Percentiles rank a stretch among this genome's conserved stretches.
These are phyloP conservation scores for Coriolopsis trogii DNA, from an alignment of 1,284 basidiomycete species.

Conservation along the genomic window DNA sequence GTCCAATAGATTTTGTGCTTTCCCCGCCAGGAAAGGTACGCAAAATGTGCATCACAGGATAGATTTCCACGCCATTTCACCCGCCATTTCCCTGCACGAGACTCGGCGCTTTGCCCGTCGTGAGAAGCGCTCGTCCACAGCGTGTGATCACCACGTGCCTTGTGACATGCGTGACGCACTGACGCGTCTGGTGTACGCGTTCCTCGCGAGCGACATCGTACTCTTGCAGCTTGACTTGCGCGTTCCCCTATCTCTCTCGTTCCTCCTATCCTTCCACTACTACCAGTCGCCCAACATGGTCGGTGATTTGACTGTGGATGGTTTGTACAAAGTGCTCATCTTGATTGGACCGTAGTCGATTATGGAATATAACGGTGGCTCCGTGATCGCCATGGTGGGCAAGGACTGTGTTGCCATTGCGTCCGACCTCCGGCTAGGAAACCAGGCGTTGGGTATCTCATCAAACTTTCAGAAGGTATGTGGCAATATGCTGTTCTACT, in stretches of 20 bases:
- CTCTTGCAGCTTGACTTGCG: conserved; percentile 2
- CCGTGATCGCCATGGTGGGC: conserved; percentile 98
- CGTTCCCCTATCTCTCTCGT: conserved; percentile 2
- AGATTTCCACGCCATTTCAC: too few relatives aligned
- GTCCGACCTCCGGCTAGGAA: conserved; percentile 91
- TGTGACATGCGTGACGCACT: conserved; percentile 1
- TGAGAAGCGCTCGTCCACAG: not conserved
- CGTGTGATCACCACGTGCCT: not conserved
- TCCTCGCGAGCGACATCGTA: not conserved
- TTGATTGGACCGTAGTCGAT: conserved; percentile 56
- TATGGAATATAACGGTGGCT: conserved; percentile 93
- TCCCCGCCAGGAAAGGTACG: too few relatives aligned
- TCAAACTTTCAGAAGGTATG: conserved; percentile 93
- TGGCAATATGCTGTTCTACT: not conserved
- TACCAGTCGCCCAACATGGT: conserved; percentile 17
- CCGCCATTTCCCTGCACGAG: too few relatives aligned
- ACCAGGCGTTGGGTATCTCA: conserved; percentile 87
- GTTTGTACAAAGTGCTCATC: not conserved
- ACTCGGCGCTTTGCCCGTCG: too few relatives aligned
- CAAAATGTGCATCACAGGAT: too few relatives aligned
- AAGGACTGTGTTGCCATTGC: conserved; percentile 99
- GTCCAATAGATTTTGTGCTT: too few relatives aligned
- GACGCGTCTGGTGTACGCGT: conserved; percentile 8
- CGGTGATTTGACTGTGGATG: not conserved
- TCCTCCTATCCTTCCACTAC: not conserved